Conservation (phyloP, 2,329 filamentous ascomycete species). For the Hypoxylon sp. region DNA sequence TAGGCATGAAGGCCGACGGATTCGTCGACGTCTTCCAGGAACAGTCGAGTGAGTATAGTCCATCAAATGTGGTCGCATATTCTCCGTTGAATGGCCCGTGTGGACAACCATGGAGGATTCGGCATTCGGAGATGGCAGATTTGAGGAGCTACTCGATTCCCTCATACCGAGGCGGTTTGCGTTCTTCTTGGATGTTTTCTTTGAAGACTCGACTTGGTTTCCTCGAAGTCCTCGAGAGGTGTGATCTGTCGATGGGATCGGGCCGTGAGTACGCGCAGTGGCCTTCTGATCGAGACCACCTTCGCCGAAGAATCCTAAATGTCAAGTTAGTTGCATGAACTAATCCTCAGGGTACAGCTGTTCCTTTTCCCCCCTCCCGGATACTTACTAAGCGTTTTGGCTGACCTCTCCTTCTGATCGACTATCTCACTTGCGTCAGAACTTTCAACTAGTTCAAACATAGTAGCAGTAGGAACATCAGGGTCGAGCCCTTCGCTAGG, state of each 20-base stretch:
- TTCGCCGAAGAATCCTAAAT: constrained; percentile 46
- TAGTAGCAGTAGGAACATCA: constrained; percentile 30
- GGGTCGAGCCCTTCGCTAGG: constrained; percentile 37
- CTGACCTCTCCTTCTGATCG: constrained; percentile 10
- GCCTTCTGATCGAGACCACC: constrained; percentile 32
- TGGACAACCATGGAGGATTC: constrained; percentile 50
- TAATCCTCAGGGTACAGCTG: neutral
- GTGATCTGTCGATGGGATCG: constrained; percentile 5
- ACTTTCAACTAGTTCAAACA: constrained; percentile 37
- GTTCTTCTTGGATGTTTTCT: constrained; percentile 14
- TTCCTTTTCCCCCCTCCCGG: neutral
- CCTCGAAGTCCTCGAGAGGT: constrained; percentile 6
- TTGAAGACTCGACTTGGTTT: constrained; percentile 13
- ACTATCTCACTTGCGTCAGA: constrained; percentile 34
- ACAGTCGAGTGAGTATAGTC: constrained; percentile 1
- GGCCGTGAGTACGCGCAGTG: neutral
- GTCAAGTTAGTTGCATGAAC: constrained; percentile 13
- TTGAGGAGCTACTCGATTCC: constrained; percentile 30
- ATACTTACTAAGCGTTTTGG: constrained; percentile 47
- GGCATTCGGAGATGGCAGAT: constrained; percentile 27
- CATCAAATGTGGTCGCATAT: constrained; percentile 18
- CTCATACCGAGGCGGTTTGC: constrained; percentile 3
- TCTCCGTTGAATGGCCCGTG: constrained; percentile 52
- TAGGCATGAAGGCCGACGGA: constrained; percentile 33
- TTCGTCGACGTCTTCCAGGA: constrained; percentile 29